These are phyloP conservation scores for Debaryomyces prosopidis DNA, from an alignment of 805 yeast genomes.

Conservation along the genomic window DNA sequence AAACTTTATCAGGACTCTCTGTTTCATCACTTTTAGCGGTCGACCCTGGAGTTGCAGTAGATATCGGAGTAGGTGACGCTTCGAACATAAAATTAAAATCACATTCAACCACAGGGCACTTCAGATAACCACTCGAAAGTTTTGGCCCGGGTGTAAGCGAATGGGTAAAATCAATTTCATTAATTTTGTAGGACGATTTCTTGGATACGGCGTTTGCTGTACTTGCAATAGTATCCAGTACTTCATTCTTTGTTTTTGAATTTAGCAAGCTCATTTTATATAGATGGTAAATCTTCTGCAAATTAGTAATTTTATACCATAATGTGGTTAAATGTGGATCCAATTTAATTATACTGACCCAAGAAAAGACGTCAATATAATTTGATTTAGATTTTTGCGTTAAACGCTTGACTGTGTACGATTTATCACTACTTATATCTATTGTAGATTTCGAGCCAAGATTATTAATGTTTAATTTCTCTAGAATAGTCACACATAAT, in stretches of 20 bases:
- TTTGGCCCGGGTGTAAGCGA: conserved; percentile 5
- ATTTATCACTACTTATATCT: conserved; percentile 17
- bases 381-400: neutral
- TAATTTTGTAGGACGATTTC: conserved; percentile 14
- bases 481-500: conserved; percentile 16
- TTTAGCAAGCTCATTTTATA: conserved; percentile 28
- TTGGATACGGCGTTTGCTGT: conserved; percentile 5
- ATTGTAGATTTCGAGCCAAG: conserved; percentile 8
- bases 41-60: neutral
- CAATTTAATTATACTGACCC: conserved; percentile 39
- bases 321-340: conserved; percentile 42
- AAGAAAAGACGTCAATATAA: conserved; percentile 29
- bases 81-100: conserved; percentile 39
- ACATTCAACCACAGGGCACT: conserved; percentile 43
- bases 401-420: conserved; percentile 7
- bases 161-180: conserved; percentile 27
- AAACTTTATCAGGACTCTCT: neutral
- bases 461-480: conserved; percentile 19
- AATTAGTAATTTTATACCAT: conserved; percentile 41
- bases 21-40: neutral
- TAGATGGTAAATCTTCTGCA: conserved; percentile 40
- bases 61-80: conserved; percentile 10
- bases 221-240: conserved; percentile 2
- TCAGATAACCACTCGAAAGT: conserved; percentile 4
- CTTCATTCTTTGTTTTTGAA: conserved; percentile 1